phyloP scores from a whole-genome alignment of 2,329 filamentous ascomycete species.

The Fusarium nanum region DNA sequence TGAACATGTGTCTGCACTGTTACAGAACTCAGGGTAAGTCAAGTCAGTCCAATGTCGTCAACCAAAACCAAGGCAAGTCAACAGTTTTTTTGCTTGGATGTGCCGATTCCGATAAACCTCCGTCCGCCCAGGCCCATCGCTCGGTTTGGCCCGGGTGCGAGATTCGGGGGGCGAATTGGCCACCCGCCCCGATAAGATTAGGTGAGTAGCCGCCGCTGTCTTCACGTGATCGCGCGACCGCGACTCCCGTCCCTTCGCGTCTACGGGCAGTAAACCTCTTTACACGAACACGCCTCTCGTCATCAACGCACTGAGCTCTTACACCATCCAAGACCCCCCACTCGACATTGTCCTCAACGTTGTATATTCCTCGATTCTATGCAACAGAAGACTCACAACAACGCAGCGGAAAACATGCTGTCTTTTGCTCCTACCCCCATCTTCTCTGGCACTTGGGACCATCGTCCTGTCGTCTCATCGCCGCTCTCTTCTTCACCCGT shows the following conservation, averaged over 20 bases:
- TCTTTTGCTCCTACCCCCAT: constrained; percentile 58
- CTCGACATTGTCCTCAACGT: constrained; percentile 2
- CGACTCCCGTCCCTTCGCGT: constrained; percentile 43
- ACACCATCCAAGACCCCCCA: background rate
- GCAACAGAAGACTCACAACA: constrained; percentile 50
- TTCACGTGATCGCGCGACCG: constrained; percentile 51
- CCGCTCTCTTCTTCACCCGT: constrained; percentile 65
- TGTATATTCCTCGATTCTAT: constrained; percentile 36
- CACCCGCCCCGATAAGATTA: constrained; percentile 7
- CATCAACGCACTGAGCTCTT: constrained; percentile 9
- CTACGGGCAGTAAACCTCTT: constrained; percentile 22
- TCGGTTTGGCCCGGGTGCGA: constrained; percentile 45
- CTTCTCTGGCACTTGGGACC: constrained; percentile 58
- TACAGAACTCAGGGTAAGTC: background rate
- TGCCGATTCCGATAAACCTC: constrained; percentile 46
- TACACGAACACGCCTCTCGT: constrained; percentile 32
- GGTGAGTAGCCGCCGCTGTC: background rate
- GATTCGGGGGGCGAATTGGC: constrained; percentile 28
- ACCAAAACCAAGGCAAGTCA: constrained; percentile 31
- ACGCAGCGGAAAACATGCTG: constrained; percentile 52
- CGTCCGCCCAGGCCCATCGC: constrained; percentile 40
- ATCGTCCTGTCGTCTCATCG: constrained; percentile 62
- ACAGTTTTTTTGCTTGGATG: constrained; percentile 44
- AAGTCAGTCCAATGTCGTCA: constrained; percentile 37
- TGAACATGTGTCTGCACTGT: constrained; percentile 7